Base-by-base conservation (phyloP, 2,329 filamentous ascomycete genomes). In the Coleophoma eucalyptorum region DNA sequence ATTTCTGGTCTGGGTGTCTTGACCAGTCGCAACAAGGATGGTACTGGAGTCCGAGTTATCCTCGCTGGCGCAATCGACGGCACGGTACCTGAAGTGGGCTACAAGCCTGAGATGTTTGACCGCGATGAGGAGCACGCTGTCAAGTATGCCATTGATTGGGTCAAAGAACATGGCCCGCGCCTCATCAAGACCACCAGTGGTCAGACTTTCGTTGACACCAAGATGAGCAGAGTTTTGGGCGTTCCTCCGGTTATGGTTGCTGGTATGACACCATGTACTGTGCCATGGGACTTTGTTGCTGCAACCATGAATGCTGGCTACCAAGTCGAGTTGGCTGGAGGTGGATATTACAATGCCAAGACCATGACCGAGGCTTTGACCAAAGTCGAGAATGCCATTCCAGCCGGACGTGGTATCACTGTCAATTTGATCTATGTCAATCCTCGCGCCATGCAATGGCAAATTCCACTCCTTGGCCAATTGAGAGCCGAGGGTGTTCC, bases 11-110 rank as follows among this genome's bases (percentile, higher is more conserved):
- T 99, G 19, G 95, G 94, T 65, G 89, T 96, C 43, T 77, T 99
- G 57, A 99, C 94, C 51, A 97, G 96, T 78, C 90, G 94, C 63
- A 99, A 97, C 80, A 99, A 99, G 77, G 95, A 99, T 69, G 94
- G 94, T 56, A 97, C 91, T 51, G 94, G 94, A 63, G 94, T 99
- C 34, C 90, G 93, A 54, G 92, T 99, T 58, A 96, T 99, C 58
- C 80, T 99, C 52, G 94, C 91, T 41, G 94, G 95, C 56, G 82
- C 90, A n/a, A 87, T 99, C 62, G 89, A 93, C 63, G 93, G 93
- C 47, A 91, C 91, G 18, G 87, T 95, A 53, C 78, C 81, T 32
- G 94, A 97, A 70, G 87, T 99, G 55, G 94, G 94, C 50, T 99
- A 97, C 78, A 99, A 99, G 79, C 88, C 93, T 2, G 94, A 99